These are phyloP conservation scores for Myriosclerotinia curreyana DNA, from an alignment of 2,329 filamentous ascomycete species.

Conservation along the genomic window DNA sequence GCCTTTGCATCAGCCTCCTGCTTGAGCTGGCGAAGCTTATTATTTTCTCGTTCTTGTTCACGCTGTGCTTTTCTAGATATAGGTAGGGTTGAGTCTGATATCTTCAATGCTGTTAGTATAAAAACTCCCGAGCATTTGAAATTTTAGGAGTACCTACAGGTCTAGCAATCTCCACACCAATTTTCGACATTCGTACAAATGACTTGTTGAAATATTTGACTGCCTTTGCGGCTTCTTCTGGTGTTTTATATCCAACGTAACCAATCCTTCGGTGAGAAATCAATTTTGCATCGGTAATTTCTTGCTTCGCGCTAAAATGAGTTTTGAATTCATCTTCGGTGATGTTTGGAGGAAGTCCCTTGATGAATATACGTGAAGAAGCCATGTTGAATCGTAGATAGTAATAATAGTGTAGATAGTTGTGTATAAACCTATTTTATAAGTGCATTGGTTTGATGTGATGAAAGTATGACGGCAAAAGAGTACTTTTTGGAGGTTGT, in stretches of 20 bases:
- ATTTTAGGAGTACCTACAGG: constrained; percentile 55
- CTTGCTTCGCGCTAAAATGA: constrained; percentile 74
- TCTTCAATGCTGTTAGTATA: constrained; percentile 28
- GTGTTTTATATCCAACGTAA: constrained; percentile 87
- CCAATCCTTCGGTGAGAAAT: constrained; percentile 87
- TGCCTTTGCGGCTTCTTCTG: constrained; percentile 75
- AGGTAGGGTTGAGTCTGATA: constrained; percentile 41
- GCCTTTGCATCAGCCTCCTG: constrained; percentile 29
- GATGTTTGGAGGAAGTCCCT: constrained; percentile 80
- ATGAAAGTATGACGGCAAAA: background rate
- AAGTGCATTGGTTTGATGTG: background rate
- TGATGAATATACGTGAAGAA: constrained; percentile 71
- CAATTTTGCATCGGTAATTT: constrained; percentile 89
- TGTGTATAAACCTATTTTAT: background rate
- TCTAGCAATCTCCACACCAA: constrained; percentile 82
- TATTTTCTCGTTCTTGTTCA: constrained; percentile 38
- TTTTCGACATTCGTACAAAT: constrained; percentile 94
- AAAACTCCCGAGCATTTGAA: background rate
- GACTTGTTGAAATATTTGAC: constrained; percentile 94
- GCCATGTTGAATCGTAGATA: constrained; percentile 26
- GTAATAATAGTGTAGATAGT: background rate
- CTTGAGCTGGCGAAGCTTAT: constrained; percentile 28
- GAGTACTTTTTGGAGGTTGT: background rate
- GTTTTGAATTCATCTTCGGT: constrained; percentile 81
- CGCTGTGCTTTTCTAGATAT: constrained; percentile 42